A percentile compares a stretch with the other conserved stretches of the same genome.
Conservation (phyloP, 2,329 filamentous ascomycete species). For the Colletotrichum sp. region DNA sequence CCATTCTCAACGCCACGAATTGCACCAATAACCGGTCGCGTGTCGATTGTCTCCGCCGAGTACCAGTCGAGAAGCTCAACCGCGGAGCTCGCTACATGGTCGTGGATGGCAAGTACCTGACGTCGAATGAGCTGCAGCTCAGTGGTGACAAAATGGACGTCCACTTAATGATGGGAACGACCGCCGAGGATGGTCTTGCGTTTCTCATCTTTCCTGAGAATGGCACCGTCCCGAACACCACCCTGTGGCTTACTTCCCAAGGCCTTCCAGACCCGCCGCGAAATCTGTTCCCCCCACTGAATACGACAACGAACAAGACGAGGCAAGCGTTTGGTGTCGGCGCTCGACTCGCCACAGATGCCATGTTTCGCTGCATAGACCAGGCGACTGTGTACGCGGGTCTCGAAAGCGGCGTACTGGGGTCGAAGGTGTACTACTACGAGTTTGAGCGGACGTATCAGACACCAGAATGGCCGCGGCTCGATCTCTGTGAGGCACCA, state of each 20-base stretch:
- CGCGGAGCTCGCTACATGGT: slow-evolving; percentile 56
- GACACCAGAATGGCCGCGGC: slow-evolving; percentile 57
- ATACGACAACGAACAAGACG: slow-evolving; percentile 49
- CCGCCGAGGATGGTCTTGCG: slow-evolving; percentile 59
- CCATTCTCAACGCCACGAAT: slow-evolving; percentile 55
- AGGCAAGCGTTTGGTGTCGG: slow-evolving; percentile 61
- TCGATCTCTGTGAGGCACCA: slow-evolving; percentile 50
- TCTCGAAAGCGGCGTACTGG: slow-evolving; percentile 46
- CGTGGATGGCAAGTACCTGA: slow-evolving; percentile 61
- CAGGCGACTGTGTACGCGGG: slow-evolving; percentile 62
- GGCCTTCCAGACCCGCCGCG: slow-evolving; percentile 36
- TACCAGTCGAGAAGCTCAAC: slow-evolving; percentile 47
- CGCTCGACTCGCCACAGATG: slow-evolving; percentile 61
- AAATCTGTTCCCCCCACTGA: slow-evolving; percentile 54
- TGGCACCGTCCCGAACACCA: slow-evolving; percentile 38
- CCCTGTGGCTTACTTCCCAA: slow-evolving; percentile 35
- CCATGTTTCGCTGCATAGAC: slow-evolving; percentile 63
- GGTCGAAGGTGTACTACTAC: slow-evolving; percentile 58
- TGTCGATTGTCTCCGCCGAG: slow-evolving; percentile 56
- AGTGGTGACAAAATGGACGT: slow-evolving; percentile 51
- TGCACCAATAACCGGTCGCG: slow-evolving; percentile 55
- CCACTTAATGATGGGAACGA: slow-evolving; percentile 61
- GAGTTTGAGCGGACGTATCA: slow-evolving; percentile 63
- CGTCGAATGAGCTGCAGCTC: slow-evolving; percentile 50
- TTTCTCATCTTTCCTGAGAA: slow-evolving; percentile 44